A percentile compares a stretch with the other conserved stretches of the same genome.
phyloP scores from a whole-genome alignment of 1,284 basidiomycete species.

The Albatrellus sp. region DNA sequence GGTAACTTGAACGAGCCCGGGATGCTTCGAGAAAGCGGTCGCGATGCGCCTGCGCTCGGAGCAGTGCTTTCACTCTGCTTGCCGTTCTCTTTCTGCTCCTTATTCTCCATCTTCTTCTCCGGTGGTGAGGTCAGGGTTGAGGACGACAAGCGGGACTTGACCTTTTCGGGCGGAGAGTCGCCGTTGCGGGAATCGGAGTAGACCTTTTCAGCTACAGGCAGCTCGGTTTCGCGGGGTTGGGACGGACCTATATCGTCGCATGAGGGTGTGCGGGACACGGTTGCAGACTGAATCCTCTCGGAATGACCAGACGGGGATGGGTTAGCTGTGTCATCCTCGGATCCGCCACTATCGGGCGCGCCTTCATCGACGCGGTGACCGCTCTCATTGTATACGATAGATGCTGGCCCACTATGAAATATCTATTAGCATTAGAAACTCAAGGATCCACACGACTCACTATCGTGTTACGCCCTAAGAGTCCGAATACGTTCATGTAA shows the following conservation, averaged over 20 bases:
- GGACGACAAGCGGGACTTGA: constrained; percentile 2
- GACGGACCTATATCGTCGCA: constrained; percentile 12
- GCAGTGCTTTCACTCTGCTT: constrained; percentile 16
- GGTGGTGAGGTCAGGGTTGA: neutral
- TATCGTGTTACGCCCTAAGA: constrained; percentile 47
- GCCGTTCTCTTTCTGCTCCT: constrained; percentile 14
- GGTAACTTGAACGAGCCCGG: constrained; percentile 13
- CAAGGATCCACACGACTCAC: constrained; percentile 26
- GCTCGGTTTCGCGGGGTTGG: constrained; percentile 9
- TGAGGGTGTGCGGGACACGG: constrained; percentile 19
- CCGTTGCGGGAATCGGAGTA: constrained; percentile 12
- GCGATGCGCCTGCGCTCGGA: constrained; percentile 4
- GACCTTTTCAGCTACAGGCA: constrained; percentile 11
- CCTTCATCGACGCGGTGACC: constrained; percentile 64
- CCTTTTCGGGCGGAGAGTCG: constrained; percentile 2
- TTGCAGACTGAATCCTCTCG: constrained; percentile 10
- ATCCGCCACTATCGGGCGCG: constrained; percentile 26
- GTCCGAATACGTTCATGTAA: neutral
- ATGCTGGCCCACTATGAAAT: constrained; percentile 50
- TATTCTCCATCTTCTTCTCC: neutral
- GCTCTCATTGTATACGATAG: constrained; percentile 68
- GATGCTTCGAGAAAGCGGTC: constrained; percentile 14
- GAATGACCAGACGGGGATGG: constrained; percentile 14
- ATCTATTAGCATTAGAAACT: constrained; percentile 6
- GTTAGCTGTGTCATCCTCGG: constrained; percentile 15